Base-by-base conservation (phyloP, 1,139 yeast species). In the Yamadazyma oceani region DNA sequence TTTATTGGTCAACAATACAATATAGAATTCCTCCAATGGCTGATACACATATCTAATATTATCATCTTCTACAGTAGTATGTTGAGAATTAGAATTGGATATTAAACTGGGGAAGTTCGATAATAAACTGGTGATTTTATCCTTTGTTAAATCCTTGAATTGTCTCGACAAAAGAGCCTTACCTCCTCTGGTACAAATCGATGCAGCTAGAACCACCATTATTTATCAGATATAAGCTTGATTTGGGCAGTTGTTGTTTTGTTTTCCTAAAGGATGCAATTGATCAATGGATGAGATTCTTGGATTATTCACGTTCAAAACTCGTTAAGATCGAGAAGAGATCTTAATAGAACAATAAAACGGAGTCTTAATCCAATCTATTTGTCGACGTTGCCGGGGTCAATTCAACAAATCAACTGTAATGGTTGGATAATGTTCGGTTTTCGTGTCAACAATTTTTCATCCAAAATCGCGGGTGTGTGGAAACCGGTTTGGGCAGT, bases 171-270 rank as follows among this genome's bases (percentile, higher is more conserved):
- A 69, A 48, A 94, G 78, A 26, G 97, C 90, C 56, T 89, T 92
- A 43, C 99, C 99, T 42, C 94, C 87, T 54, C 94, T 86, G 35
- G 97, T 86, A 62, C 97, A 88, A 53, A 92, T 86, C 36, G 97
- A 86, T 40, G 97, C 97, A 39, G 98, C 96, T 60, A 92, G 75
- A 38, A 92, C 74, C 50, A 60, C 67, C 69, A 64, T 63, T 33
- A 15, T 46, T 21, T 31, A 17, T 6, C 25, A 23, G 19, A 26
- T 19, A 28, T 24, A 17, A 26, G 26, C 13, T 24, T 29, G 14
- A 19, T 16, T 17, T 32, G 21, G 21, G 10, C 17, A 17, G 26
- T 32, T 26, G 31, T 12, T 10, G 26, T 17, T 22, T 21, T 17
- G 25, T 22, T 33, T 17, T 26, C n/a, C n/a, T n/a, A n/a, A n/a